Conservation (phyloP, 2,329 filamentous ascomycete species). For the Exophiala spinifera region DNA sequence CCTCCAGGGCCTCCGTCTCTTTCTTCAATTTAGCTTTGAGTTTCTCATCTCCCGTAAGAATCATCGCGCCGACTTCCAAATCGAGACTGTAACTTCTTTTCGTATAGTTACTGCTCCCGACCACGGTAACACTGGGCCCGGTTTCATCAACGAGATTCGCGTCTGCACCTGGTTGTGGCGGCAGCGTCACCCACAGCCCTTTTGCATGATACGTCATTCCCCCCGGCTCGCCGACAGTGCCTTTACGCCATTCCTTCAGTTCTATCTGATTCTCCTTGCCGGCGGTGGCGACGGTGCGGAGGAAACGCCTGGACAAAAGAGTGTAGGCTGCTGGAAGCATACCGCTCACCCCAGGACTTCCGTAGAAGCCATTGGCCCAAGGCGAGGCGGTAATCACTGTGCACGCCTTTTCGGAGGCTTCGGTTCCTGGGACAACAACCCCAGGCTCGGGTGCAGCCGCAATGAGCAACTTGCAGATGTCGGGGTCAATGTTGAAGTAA, state of each 20-base stretch:
- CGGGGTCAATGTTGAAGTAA: slow-evolving; percentile 94
- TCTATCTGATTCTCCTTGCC: slow-evolving; percentile 59
- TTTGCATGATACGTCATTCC: slow-evolving; percentile 99
- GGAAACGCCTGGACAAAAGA: slow-evolving; percentile 76
- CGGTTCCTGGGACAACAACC: slow-evolving; percentile 14
- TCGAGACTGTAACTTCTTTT: slow-evolving; percentile 90
- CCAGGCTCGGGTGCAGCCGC: slow-evolving; percentile 44
- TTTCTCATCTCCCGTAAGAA: slow-evolving; percentile 73
- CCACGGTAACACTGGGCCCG: slow-evolving; percentile 72
- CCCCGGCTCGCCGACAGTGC: slow-evolving; percentile 72
- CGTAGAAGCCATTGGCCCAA: slow-evolving; percentile 92
- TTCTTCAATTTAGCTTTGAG: slow-evolving; percentile 71
- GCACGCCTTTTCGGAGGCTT: slow-evolving; percentile 51
- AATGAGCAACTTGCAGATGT: slow-evolving; percentile 75
- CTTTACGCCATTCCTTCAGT: slow-evolving; percentile 83
- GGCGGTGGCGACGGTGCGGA: slow-evolving; percentile 59
- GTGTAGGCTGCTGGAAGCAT: slow-evolving; percentile 92
- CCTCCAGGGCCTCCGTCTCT: slow-evolving; percentile 77
- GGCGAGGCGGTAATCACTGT: slow-evolving; percentile 91
- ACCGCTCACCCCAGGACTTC: slow-evolving; percentile 80
- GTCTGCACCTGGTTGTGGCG: slow-evolving; percentile 19
- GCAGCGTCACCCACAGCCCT: slow-evolving; percentile 48
- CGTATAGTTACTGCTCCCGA: slow-evolving; percentile 95
- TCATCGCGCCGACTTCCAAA: slow-evolving; percentile 81
- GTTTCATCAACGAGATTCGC: slow-evolving; percentile 44